Conservation (phyloP, 1,139 yeast species). For the Zygoascus meyerae region DNA sequence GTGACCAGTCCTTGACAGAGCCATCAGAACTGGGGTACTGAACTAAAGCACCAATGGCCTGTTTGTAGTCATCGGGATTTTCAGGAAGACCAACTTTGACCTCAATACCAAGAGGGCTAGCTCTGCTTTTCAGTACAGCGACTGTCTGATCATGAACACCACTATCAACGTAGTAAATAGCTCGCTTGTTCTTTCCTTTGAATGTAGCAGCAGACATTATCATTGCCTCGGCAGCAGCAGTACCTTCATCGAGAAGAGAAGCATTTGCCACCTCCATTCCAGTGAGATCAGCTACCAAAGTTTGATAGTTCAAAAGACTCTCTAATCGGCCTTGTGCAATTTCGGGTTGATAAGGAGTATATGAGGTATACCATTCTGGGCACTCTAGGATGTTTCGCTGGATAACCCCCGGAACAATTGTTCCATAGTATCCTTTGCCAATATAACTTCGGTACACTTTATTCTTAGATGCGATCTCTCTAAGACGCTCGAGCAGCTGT, state of each 20-base stretch:
- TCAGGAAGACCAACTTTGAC: constrained; percentile 53
- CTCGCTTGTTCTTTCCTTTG: constrained; percentile 53
- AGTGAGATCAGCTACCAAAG: constrained; percentile 80
- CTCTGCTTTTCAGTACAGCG: constrained; percentile 72
- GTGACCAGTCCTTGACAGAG: constrained; percentile 48
- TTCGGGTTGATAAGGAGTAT: constrained; percentile 98
- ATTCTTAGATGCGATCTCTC: constrained; percentile 68
- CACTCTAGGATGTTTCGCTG: constrained; percentile 87
- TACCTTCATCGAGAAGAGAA: constrained; percentile 89
- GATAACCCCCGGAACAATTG: constrained; percentile 83
- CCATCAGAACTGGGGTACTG: constrained; percentile 94
- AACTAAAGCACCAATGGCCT: constrained; percentile 73
- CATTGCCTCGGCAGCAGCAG: constrained; percentile 99
- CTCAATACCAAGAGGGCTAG: constrained; percentile 65
- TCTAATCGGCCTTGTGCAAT: constrained; percentile 95
- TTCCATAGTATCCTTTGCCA: constrained; percentile 94
- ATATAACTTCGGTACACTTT: constrained; percentile 65
- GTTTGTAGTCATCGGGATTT: constrained; percentile 41
- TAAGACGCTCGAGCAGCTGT: constrained; percentile 67
- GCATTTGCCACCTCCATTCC: constrained; percentile 93
- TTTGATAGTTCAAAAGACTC: constrained; percentile 83
- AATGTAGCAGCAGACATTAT: constrained; percentile 65
- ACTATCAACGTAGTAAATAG: constrained; percentile 64
- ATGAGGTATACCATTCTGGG: constrained; percentile 98
- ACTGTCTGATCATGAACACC: constrained; percentile 83